Evolutionary conservation across 306 rosid species (phyloP), one percentile per base, ranked within the genome.

Genomic region (Neltuma alba): DNA sequence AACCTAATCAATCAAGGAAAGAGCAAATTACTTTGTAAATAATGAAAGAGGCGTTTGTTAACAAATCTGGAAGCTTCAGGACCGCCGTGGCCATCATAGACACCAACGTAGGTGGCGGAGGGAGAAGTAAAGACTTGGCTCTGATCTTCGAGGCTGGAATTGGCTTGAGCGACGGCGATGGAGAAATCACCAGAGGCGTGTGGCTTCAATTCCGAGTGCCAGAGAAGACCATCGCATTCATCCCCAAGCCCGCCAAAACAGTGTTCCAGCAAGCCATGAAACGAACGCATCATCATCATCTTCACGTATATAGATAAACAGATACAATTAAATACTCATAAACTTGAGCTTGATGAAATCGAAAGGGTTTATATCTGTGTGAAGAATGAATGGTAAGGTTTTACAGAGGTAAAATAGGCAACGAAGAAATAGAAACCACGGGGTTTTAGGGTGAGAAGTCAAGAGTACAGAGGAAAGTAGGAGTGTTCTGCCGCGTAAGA

Each of bases 31-130:
- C 99, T 87, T 23, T 89, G 93, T 45, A 95, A 79, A 79, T 76
- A 86, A 38, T 96, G 89, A 76, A 95, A 89, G 20, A 95, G 88
- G 68, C 85, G 95, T 27, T 81, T 89, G 79, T 93, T 93, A 75
- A 93, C 91, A 79, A 95, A 95, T 83, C 96, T 80, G 62, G 99
- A 91, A 86, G 99, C 99, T 86, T 95, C 93, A 1, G 98, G 97
- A 0, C 99, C 99, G 41, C 99, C 99, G 40, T 95, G 99, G 62
- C 99, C 99, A 72, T 95, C 99, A 30, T 87, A 95, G 25, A 95
- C 97, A 20, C 99, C 99, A 57, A 95, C 85, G 58, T 86, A 95
- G 18, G 97, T 91, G 52, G 94, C 96, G 9, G 90, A 88, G 9
- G 99, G 93, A 2, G 98, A 91, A 42, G 97, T 87, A 14, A 89